phyloP scores from a whole-genome alignment of 192 early-diverging fungal species.

The Chytriomyces confervae region DNA sequence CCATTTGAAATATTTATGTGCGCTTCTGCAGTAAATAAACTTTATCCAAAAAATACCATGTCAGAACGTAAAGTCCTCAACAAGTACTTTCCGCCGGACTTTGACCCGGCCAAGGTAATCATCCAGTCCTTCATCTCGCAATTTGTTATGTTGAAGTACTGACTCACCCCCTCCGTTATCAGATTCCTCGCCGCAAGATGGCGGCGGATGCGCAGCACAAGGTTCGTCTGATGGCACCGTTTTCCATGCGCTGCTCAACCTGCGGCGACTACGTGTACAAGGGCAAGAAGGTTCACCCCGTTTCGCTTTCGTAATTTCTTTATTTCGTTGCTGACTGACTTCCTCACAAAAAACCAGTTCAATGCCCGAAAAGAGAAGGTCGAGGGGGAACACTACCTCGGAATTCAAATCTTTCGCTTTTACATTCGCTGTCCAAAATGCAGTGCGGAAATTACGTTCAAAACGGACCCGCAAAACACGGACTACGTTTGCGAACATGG shows the following conservation, averaged over 20 bases:
- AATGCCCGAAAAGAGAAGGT: slow-evolving; percentile 2
- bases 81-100: slow-evolving; percentile 97
- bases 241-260: slow-evolving; percentile 96
- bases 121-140: neutral
- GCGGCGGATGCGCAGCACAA: slow-evolving; percentile 88
- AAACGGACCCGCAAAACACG: slow-evolving; percentile 93
- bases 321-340: too few species aligned
- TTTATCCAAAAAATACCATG: slow-evolving; percentile 57
- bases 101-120: slow-evolving; percentile 83
- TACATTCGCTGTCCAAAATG: slow-evolving; percentile 93
- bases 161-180: neutral
- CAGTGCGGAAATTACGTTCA: slow-evolving; percentile 96
- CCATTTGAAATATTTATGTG: too few species aligned
- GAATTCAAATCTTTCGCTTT: slow-evolving; percentile 61
- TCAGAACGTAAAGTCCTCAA: slow-evolving; percentile 94
- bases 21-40: neutral
- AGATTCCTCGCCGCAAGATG: slow-evolving; percentile 80
- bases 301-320: too few species aligned
- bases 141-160: neutral
- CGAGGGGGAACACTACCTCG: slow-evolving; percentile 56
- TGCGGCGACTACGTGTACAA: slow-evolving; percentile 98
- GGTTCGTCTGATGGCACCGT: slow-evolving; percentile 97
- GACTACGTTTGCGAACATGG: slow-evolving; percentile 96
- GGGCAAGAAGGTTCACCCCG: slow-evolving; percentile 97
- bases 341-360: too few species aligned